These are phyloP conservation scores for Naumovozyma baii DNA, from an alignment of 805 yeast genomes.

Conservation along the genomic window DNA sequence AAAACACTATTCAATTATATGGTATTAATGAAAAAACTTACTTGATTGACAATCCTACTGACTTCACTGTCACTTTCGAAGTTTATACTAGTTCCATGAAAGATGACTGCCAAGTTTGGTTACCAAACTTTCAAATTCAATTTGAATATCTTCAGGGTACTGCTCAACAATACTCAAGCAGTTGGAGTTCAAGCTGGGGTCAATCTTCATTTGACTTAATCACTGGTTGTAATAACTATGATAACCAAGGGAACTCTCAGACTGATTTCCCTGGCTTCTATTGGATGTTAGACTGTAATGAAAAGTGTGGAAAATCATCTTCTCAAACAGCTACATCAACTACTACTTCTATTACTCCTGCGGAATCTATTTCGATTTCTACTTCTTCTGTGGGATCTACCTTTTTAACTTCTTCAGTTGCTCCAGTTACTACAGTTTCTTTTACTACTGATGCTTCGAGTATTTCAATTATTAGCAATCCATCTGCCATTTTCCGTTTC, in stretches of 20 bases:
- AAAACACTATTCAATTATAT: conserved; percentile 9
- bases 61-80: conserved; percentile 14
- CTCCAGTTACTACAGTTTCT: too few relatives aligned
- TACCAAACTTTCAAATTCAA: conserved; percentile 17
- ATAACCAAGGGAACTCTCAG: conserved; percentile 13
- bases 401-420: too few relatives aligned
- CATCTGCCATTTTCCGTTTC: too few relatives aligned
- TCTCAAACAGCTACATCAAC: too few relatives aligned
- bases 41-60: conserved; percentile 12
- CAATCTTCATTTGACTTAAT: conserved; percentile 10
- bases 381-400: too few relatives aligned
- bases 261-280: conserved; percentile 15
- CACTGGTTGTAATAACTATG: conserved; percentile 15
- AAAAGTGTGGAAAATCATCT: background rate
- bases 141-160: conserved; percentile 11
- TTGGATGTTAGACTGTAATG: conserved; percentile 6
- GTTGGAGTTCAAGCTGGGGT: conserved; percentile 18
- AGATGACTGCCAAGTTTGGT: conserved; percentile 7
- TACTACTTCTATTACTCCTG: too few relatives aligned
- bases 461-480: too few relatives aligned
- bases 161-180: conserved; percentile 3
- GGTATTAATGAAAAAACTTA: conserved; percentile 11
- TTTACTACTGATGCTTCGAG: too few relatives aligned
- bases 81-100: conserved; percentile 8
- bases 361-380: too few relatives aligned